Conservation (phyloP, 495 filamentous ascomycete species). For the Podospora pseudocomata region DNA sequence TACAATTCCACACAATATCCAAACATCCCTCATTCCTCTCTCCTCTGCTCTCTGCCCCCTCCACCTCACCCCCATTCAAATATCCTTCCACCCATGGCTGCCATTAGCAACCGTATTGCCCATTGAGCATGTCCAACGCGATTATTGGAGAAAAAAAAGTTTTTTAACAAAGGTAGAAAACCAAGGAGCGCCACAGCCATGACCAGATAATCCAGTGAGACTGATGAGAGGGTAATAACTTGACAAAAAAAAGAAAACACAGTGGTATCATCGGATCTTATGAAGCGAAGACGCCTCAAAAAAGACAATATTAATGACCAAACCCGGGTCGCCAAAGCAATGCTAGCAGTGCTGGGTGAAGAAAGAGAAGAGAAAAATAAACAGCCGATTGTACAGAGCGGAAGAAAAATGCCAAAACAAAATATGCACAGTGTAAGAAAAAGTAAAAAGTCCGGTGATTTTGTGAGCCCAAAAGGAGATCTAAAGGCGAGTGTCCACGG, state of each 20-base stretch:
- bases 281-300: not conserved
- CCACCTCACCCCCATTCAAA: not conserved
- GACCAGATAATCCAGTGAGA: not conserved
- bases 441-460: not conserved
- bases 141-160: not conserved
- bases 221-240: not conserved
- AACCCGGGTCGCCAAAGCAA: conserved; percentile 22
- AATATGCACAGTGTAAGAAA: conserved; percentile 11
- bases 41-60: not conserved
- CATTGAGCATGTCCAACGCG: not conserved
- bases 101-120: not conserved
- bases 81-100: not conserved
- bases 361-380: conserved; percentile 6
- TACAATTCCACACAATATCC: not conserved
- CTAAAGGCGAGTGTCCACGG: not conserved
- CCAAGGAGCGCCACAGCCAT: not conserved
- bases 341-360: conserved; percentile 17
- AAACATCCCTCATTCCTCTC: not conserved
- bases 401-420: conserved; percentile 12
- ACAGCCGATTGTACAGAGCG: conserved; percentile 7
- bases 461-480: conserved; percentile 2
- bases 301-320: conserved; percentile 22
- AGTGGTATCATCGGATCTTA: not conserved
- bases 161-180: not conserved
- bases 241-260: not conserved